A percentile compares a stretch with the other conserved stretches of the same genome.
These are phyloP conservation scores for Penicillium sp. DNA, from an alignment of 2,329 filamentous ascomycete genomes.

Conservation along the genomic window DNA sequence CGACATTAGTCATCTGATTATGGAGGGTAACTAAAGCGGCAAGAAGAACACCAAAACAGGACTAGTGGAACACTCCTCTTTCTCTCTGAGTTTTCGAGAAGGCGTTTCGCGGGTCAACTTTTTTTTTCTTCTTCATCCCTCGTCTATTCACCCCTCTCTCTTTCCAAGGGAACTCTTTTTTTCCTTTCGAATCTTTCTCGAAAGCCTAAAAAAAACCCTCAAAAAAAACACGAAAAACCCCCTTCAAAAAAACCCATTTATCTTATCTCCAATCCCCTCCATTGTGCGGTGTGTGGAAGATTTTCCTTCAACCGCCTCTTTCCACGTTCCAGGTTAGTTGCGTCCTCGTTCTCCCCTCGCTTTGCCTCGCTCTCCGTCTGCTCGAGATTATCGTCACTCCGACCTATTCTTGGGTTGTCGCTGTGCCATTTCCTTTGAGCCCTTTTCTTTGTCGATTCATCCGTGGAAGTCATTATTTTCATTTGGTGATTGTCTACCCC, in stretches of 20 bases:
- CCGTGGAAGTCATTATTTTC: constrained; percentile 8
- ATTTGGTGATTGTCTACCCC: constrained; percentile 6
- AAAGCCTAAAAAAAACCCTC: constrained; percentile 31
- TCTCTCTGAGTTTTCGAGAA: constrained; percentile 37
- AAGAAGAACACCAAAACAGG: constrained; percentile 10
- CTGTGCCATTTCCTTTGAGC: constrained; percentile 9
- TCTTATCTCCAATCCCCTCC: constrained; percentile 27
- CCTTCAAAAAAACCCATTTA: constrained; percentile 33
- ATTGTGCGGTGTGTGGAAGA: constrained; percentile 36
- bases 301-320: constrained; percentile 28
- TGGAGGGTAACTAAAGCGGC: constrained; percentile 8
- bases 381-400: background rate
- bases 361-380: background rate
- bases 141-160: constrained; percentile 22
- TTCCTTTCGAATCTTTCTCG: constrained; percentile 33
- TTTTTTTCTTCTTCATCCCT: constrained; percentile 27
- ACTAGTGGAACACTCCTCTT: constrained; percentile 23
- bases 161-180: constrained; percentile 29
- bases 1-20: background rate
- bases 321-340: constrained; percentile 21
- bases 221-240: constrained; percentile 43
- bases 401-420: background rate
- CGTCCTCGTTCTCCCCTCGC: constrained; percentile 1
- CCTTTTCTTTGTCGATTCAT: constrained; percentile 17
- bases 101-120: constrained; percentile 25